A percentile compares a stretch with the other conserved stretches of the same genome.
phyloP scores from a whole-genome alignment of 257 asterid species.

The Salvia hispanica region DNA sequence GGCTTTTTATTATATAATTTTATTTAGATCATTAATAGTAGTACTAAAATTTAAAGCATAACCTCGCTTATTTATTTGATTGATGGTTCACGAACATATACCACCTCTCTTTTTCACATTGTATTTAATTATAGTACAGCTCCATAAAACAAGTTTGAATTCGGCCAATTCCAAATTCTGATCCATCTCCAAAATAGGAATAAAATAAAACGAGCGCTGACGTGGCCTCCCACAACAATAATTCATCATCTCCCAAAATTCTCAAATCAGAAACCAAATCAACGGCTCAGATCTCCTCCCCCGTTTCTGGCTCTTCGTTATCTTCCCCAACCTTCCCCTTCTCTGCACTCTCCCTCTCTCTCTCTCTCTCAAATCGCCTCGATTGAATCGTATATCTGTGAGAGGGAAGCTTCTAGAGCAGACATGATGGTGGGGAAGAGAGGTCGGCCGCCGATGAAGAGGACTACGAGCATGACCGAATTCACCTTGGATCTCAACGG shows the following conservation, averaged over 20 bases:
- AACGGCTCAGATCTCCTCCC: conserved; percentile 64
- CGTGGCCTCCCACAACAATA: conserved; percentile 45
- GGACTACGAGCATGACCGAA: conserved; percentile 79
- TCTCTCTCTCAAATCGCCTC: neutral
- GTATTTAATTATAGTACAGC: too few relatives aligned
- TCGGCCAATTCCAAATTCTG: conserved; percentile 31
- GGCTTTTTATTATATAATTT: too few relatives aligned
- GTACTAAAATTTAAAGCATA: too few relatives aligned
- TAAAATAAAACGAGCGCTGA: conserved; percentile 36
- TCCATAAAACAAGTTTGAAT: too few relatives aligned
- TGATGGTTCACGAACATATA: too few relatives aligned
- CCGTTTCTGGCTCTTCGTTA: conserved; percentile 55
- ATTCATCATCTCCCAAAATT: conserved; percentile 43
- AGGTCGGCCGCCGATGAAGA: conserved; percentile 70
- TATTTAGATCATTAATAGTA: too few relatives aligned
- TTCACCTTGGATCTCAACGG: conserved; percentile 52
- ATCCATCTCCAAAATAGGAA: conserved; percentile 25
- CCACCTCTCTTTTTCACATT: too few relatives aligned
- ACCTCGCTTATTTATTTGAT: too few relatives aligned
- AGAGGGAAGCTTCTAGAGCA: neutral
- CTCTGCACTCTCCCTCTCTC: conserved; percentile 17
- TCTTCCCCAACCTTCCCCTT: conserved; percentile 51
- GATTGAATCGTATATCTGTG: neutral
- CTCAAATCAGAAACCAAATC: conserved; percentile 36
- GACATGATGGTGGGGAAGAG: conserved; percentile 73